A percentile compares a stretch with the other conserved stretches of the same genome.
These are phyloP conservation scores for Striga hermonthica DNA, from an alignment of 305 asterid genomes.

Conservation along the genomic window DNA sequence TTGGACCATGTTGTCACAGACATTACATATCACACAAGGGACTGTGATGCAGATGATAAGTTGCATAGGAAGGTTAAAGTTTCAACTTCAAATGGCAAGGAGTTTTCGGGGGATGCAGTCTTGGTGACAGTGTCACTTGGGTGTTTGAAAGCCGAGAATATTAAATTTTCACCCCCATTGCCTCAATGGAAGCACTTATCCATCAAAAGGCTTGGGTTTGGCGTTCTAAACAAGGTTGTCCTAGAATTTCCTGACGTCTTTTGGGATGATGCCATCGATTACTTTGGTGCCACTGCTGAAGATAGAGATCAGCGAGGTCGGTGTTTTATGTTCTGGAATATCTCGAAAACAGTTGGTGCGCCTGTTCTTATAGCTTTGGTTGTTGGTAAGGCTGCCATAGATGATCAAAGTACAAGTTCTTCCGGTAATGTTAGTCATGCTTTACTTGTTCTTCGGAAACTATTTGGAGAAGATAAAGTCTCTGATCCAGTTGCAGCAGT, in stretches of 20 bases:
- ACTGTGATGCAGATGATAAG: constrained; percentile 36
- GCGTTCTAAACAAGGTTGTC: constrained; percentile 91
- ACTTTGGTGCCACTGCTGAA: constrained; percentile 97
- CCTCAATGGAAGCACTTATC: constrained; percentile 83
- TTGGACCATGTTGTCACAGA: constrained; percentile 77
- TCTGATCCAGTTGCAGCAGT: constrained; percentile 92
- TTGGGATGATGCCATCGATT: constrained; percentile 94
- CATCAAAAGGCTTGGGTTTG: constrained; percentile 87
- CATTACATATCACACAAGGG: constrained; percentile 49
- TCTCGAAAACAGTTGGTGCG: constrained; percentile 95
- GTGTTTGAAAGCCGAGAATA: constrained; percentile 82
- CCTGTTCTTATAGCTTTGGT: constrained; percentile 96
- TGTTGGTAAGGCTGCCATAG: constrained; percentile 95
- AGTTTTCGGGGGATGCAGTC: constrained; percentile 84
- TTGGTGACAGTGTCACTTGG: constrained; percentile 95
- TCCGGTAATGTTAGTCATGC: constrained; percentile 86
- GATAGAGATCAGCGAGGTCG: constrained; percentile 76
- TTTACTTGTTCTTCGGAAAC: constrained; percentile 74
- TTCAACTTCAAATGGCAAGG: constrained; percentile 68
- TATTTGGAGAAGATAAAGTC: constrained; percentile 85
- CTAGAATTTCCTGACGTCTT: constrained; percentile 91
- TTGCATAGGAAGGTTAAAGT: constrained; percentile 62
- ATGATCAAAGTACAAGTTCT: constrained; percentile 63
- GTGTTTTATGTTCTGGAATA: constrained; percentile 99
- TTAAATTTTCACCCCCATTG: constrained; percentile 83